phyloP scores from a whole-genome alignment of 1,284 basidiomycete species.

The Sanghuangporus sanghuang region DNA sequence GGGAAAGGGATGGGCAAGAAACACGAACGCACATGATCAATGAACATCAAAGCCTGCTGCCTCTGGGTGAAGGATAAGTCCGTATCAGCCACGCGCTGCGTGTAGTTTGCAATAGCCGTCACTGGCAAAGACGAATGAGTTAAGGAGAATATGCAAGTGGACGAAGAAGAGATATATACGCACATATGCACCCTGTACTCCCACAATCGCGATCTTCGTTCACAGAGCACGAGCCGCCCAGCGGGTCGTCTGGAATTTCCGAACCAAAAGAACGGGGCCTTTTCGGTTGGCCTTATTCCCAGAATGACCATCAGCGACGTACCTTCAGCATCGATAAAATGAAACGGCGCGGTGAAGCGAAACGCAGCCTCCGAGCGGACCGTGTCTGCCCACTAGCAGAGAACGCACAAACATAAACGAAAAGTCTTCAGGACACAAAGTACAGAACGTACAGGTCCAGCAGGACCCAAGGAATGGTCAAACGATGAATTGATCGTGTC shows the following conservation, averaged over 20 bases:
- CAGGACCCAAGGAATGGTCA: slow-evolving; percentile 38
- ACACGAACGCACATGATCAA: too few species aligned
- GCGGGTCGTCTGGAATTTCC: slow-evolving; percentile 38
- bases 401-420: too few species aligned
- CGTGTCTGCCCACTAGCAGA: slow-evolving; percentile 48
- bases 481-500: slow-evolving; percentile 38
- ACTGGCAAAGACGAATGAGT: slow-evolving; percentile 31
- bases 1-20: too few species aligned
- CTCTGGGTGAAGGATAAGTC: slow-evolving; percentile 35
- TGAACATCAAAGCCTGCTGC: slow-evolving; percentile 48
- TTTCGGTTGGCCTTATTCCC: too few species aligned
- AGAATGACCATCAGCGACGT: too few species aligned
- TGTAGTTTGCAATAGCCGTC: slow-evolving; percentile 52
- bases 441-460: slow-evolving; percentile 33
- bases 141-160: too few species aligned
- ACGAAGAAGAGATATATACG: slow-evolving; percentile 24
- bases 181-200: slow-evolving; percentile 37
- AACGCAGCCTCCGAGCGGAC: slow-evolving; percentile 35
- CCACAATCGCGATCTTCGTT: slow-evolving; percentile 40
- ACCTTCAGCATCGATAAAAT: slow-evolving; percentile 48
- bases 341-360: slow-evolving; percentile 37
- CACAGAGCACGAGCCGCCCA: slow-evolving; percentile 43
- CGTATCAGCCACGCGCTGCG: slow-evolving; percentile 40
- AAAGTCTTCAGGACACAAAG: not conserved
- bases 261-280: too few species aligned